Evolutionary conservation across 345 rosid species (phyloP).

Genomic region (Arabidopsis arenosa): DNA sequence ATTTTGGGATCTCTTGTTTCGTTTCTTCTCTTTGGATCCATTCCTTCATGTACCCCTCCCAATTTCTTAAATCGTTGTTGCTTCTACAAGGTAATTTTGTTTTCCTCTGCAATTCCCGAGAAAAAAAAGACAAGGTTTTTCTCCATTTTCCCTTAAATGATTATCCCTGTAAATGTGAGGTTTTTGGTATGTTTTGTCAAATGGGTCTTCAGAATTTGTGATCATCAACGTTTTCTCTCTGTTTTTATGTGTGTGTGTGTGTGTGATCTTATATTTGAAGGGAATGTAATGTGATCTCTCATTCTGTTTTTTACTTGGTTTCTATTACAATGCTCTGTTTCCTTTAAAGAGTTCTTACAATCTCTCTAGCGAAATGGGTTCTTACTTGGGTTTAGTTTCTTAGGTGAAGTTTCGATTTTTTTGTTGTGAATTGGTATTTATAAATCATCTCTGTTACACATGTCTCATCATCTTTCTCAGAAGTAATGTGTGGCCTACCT

Average conservation of each 20-base stretch:
- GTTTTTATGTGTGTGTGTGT: not conserved
- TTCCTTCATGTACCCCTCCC: not conserved
- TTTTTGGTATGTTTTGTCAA: not conserved
- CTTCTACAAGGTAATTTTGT: slow-evolving; percentile 29
- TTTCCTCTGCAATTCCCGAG: slow-evolving; percentile 24
- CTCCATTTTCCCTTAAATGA: not conserved
- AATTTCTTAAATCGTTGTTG: not conserved
- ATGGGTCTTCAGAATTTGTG: slow-evolving; percentile 7
- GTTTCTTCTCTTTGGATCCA: slow-evolving; percentile 35
- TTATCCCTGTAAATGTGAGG: not conserved
- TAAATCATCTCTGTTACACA: slow-evolving; percentile 8
- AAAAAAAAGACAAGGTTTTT: not conserved
- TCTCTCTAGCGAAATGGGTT: slow-evolving; percentile 9
- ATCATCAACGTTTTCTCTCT: slow-evolving; percentile 22
- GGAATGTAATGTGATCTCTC: slow-evolving; percentile 36
- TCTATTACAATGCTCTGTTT: slow-evolving; percentile 19
- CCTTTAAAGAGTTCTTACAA: not conserved
- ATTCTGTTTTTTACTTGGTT: slow-evolving; percentile 16
- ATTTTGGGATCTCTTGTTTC: slow-evolving; percentile 24
- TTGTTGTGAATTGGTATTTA: slow-evolving; percentile 2
- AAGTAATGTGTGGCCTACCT: slow-evolving; percentile 20
- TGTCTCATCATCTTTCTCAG: not conserved
- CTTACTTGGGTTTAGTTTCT: slow-evolving; percentile 30
- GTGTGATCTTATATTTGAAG: slow-evolving; percentile 27
- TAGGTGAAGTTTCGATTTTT: not conserved